These are phyloP conservation scores for Pedinophyceae sp. DNA, from an alignment of 139 green algal species.

Conservation along the genomic window DNA sequence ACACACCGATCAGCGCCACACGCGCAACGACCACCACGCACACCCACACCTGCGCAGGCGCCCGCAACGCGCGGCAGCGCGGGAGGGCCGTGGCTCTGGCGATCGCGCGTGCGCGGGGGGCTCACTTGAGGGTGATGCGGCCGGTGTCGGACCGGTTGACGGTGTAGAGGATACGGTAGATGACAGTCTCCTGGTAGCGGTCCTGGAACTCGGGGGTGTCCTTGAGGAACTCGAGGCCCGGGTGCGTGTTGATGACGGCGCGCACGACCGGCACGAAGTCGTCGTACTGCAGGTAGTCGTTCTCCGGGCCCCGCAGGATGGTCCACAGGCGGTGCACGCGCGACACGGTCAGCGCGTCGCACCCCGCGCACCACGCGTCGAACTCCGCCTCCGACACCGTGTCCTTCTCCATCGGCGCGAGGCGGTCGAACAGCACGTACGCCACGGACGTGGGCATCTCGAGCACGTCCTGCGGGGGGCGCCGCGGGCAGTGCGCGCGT, in stretches of 20 bases:
- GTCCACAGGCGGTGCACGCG: constrained; percentile 25
- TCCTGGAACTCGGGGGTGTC: constrained; percentile 95
- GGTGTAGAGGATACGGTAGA: constrained; percentile 93
- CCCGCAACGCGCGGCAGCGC: too few species aligned
- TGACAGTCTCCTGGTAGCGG: constrained; percentile 91
- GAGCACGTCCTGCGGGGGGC: too few species aligned
- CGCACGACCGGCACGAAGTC: constrained; percentile 74
- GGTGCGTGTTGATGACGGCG: constrained; percentile 71
- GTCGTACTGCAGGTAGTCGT: constrained; percentile 30
- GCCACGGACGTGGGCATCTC: constrained; percentile 63
- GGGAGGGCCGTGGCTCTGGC: too few species aligned
- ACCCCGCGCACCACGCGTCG: constrained; percentile 20
- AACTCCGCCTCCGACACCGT: constrained; percentile 20
- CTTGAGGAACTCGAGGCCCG: constrained; percentile 90
- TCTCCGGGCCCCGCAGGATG: constrained; percentile 9
- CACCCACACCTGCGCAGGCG: too few species aligned
- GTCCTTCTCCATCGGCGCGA: constrained; percentile 16
- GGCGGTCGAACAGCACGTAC: constrained; percentile 55
- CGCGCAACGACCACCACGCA: too few species aligned
- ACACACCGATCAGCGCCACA: too few species aligned
- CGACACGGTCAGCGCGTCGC: constrained; percentile 14
- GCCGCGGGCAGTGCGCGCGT: background rate
- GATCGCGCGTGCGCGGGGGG: too few species aligned
- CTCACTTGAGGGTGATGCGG: too few species aligned
- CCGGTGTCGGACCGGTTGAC: constrained; percentile 43